These are phyloP conservation scores for Lycium ferocissimum DNA, from an alignment of 257 asterid genomes.

Conservation along the genomic window DNA sequence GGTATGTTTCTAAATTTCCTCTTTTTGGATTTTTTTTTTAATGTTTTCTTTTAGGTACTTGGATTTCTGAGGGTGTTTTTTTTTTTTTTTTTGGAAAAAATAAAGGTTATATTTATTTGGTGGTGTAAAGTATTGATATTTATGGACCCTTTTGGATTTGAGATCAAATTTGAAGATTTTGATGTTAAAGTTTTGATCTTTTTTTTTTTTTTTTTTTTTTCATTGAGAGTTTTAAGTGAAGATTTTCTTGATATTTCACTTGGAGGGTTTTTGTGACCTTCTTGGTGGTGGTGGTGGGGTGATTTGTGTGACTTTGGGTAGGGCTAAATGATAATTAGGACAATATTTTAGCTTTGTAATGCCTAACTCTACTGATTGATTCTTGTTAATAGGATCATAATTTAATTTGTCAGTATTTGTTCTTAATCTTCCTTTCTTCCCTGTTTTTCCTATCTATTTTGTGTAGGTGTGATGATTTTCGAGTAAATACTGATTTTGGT, in stretches of 20 bases:
- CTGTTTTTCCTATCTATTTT: not conserved
- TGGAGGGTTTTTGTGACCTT: not conserved
- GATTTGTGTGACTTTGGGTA: not conserved
- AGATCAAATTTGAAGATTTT: not conserved
- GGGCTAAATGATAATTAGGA: not conserved
- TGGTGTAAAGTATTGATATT: not conserved
- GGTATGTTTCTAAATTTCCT: conserved; percentile 11
- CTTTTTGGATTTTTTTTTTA: not conserved
- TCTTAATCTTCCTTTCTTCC: not conserved
- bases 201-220: not conserved
- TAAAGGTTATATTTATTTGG: not conserved
- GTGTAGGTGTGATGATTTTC: not conserved
- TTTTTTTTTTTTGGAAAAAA: not conserved
- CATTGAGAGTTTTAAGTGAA: not conserved
- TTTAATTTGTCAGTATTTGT: not conserved
- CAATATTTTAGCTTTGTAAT: no score
- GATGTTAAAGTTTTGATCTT: not conserved
- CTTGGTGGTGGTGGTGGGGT: not conserved
- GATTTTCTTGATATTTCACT: not conserved
- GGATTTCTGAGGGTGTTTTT: not conserved
- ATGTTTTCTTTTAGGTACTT: not conserved
- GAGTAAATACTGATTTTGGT: not conserved
- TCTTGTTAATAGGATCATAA: no score
- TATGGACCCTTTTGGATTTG: not conserved
- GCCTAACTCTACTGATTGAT: no score